Base-by-base conservation (phyloP, 495 filamentous ascomycete genomes). In the Staphylotrichum longicolle region DNA sequence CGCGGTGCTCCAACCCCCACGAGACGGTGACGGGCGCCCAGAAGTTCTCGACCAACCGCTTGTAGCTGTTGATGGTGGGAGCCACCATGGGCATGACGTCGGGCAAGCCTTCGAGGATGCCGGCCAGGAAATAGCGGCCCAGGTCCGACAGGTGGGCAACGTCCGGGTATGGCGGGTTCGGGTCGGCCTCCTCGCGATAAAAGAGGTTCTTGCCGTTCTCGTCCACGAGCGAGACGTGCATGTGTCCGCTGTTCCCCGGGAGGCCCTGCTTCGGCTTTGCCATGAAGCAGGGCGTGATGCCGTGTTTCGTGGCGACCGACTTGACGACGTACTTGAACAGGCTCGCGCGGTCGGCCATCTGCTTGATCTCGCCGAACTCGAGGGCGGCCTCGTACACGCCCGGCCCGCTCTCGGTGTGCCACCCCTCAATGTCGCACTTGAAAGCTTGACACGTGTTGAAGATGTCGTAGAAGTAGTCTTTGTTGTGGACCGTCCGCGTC, bases 21-120 rank as follows among this genome's bases (percentile, higher is more conserved):
- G 90, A 95, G 1, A 97, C 94, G 0, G 92, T 97, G 6, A 98
- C 93, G 0, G 94, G 94, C 0, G 94, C 94, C 95, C 95, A 98
- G 76, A 96, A 97, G 72, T 98, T 98, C 79, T 98, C 94, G 10
- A 98, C 94, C 2, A 98, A 82, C 2, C 95, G 87, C 72, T 98
- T 98, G 78, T 98, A 98, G 62, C 89, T 93, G 75, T 98, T 98
- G 72, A 98, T 83, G 5, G 91, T 98, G 1, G 94, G 94, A 3
- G 93, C 95, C 9, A 98, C 78, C 54, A 97, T 73, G 2, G 95
- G 95, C 94, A 98, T 98, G 61, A 98, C 84, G 64, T 97, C 93
- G 11, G 94, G 91, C 4, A 98, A 79, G 0, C 92, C 94, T 5
- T 91, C 87, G 0, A 98, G 77, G 2, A 98, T 74, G 7, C 95